Percentiles rank a stretch among this genome's conserved stretches.
Conservation (phyloP, 805 yeast species). For the Ogataea ramenticola region DNA sequence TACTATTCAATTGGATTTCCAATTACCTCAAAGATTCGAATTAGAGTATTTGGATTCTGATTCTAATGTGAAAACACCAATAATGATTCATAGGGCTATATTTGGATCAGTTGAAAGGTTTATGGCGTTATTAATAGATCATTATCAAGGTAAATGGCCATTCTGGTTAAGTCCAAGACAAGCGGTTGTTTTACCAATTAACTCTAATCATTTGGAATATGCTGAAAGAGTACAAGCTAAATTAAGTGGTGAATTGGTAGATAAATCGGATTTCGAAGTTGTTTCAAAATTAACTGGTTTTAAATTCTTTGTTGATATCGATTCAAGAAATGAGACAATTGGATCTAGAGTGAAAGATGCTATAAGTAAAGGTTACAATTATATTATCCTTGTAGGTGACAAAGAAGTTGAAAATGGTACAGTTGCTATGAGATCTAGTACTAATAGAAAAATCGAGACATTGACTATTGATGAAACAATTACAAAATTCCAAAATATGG, state of each 20-base stretch:
- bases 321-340: slow-evolving; percentile 67
- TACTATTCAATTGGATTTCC: slow-evolving; percentile 92
- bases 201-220: slow-evolving; percentile 48
- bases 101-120: slow-evolving; percentile 93
- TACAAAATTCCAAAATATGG: slow-evolving; percentile 46
- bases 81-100: slow-evolving; percentile 94
- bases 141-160: slow-evolving; percentile 92
- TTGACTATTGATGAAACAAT: slow-evolving; percentile 45
- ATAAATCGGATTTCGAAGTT: slow-evolving; percentile 16
- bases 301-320: slow-evolving; percentile 70
- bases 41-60: slow-evolving; percentile 56
- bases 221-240: slow-evolving; percentile 41
- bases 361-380: slow-evolving; percentile 64
- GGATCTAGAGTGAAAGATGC: slow-evolving; percentile 80
- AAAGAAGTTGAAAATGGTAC: slow-evolving; percentile 58
- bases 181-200: slow-evolving; percentile 76
- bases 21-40: slow-evolving; percentile 79
- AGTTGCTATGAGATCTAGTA: slow-evolving; percentile 58
- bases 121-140: slow-evolving; percentile 83
- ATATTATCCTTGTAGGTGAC: slow-evolving; percentile 81
- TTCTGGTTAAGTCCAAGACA: slow-evolving; percentile 95
- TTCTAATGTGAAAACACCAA: slow-evolving; percentile 57
- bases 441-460: slow-evolving; percentile 36
- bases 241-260: slow-evolving; percentile 40
- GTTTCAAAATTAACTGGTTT: slow-evolving; percentile 52